These are phyloP conservation scores for Lantana camara DNA, from an alignment of 257 asterid genomes.

Conservation along the genomic window DNA sequence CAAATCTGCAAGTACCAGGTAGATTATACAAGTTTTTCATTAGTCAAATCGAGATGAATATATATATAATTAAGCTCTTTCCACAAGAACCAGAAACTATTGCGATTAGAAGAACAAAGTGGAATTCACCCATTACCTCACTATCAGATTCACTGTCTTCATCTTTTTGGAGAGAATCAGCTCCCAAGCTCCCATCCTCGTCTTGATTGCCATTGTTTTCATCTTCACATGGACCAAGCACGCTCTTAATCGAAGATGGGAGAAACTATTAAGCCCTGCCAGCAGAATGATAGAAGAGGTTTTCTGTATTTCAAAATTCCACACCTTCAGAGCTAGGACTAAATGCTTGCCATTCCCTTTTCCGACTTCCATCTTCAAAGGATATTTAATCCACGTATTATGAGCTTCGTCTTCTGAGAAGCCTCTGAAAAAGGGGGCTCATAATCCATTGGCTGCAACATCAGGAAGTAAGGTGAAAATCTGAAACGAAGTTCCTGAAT, in stretches of 20 bases:
- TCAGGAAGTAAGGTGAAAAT: conserved; percentile 23
- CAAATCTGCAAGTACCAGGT: conserved; percentile 53
- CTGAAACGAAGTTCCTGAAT: conserved; percentile 22
- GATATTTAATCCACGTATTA: conserved; percentile 79
- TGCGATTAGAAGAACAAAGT: conserved; percentile 18
- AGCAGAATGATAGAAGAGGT: conserved; percentile 9
- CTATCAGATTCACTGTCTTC: conserved; percentile 58
- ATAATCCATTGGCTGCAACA: conserved; percentile 88
- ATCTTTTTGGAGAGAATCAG: conserved; percentile 58
- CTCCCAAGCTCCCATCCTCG: conserved; percentile 64
- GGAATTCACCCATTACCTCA: conserved; percentile 52
- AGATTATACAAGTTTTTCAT: conserved; percentile 21
- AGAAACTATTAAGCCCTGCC: conserved; percentile 19
- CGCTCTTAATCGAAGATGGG: conserved; percentile 53
- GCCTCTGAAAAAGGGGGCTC: conserved; percentile 93
- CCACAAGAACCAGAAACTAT: conserved; percentile 14
- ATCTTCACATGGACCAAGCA: conserved; percentile 93
- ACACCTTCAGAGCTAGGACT: conserved; percentile 83
- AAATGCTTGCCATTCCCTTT: conserved; percentile 88
- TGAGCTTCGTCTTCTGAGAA: conserved; percentile 81
- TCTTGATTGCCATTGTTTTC: conserved; percentile 72
- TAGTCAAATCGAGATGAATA: conserved; percentile 16
- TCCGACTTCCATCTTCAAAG: conserved; percentile 91
- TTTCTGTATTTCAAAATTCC: conserved; percentile 22
- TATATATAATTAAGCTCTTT: neutral